Percentiles rank a stretch among this genome's conserved stretches.
Conservation (phyloP, 768 basidiomycete species). For the Naganishia vaughanmartiniae region DNA sequence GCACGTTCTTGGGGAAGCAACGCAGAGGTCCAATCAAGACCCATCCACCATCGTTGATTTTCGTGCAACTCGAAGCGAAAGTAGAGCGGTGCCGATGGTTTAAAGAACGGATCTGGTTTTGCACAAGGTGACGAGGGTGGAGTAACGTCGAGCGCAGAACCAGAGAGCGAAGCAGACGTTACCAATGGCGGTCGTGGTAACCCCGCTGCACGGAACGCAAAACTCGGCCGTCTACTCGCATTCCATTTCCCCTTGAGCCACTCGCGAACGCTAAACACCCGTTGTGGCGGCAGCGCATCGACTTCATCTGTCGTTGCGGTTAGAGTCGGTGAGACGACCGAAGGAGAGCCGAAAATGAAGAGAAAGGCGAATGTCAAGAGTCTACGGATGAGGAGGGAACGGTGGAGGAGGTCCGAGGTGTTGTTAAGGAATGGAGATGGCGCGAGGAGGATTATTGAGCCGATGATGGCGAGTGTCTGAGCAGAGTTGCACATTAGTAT, state of each 20-base stretch:
- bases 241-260: slow-evolving; percentile 66
- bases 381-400: slow-evolving; percentile 60
- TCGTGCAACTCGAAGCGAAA: slow-evolving; percentile 89
- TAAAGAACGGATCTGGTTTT: slow-evolving; percentile 19
- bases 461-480: slow-evolving; percentile 34
- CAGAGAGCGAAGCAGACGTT: slow-evolving; percentile 51
- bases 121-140: slow-evolving; percentile 32
- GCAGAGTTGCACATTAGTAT: not conserved
- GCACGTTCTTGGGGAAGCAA: slow-evolving; percentile 85
- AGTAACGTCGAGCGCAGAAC: slow-evolving; percentile 33
- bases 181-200: slow-evolving; percentile 52
- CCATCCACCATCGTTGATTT: slow-evolving; percentile 98
- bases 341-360: slow-evolving; percentile 63
- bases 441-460: slow-evolving; percentile 39
- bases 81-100: slow-evolving; percentile 42
- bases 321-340: slow-evolving; percentile 61
- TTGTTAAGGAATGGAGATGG: slow-evolving; percentile 46
- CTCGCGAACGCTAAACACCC: slow-evolving; percentile 63
- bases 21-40: slow-evolving; percentile 91
- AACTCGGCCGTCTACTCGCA: slow-evolving; percentile 59
- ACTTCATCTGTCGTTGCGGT: slow-evolving; percentile 56
- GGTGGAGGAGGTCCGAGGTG: slow-evolving; percentile 43
- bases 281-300: not conserved
- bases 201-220: slow-evolving; percentile 54
- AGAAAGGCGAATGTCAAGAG: slow-evolving; percentile 67